Percentiles rank a stretch among this genome's conserved stretches.
phyloP scores from a whole-genome alignment of 2,329 filamentous ascomycete species.

The Paraconiothyrium sp. region DNA sequence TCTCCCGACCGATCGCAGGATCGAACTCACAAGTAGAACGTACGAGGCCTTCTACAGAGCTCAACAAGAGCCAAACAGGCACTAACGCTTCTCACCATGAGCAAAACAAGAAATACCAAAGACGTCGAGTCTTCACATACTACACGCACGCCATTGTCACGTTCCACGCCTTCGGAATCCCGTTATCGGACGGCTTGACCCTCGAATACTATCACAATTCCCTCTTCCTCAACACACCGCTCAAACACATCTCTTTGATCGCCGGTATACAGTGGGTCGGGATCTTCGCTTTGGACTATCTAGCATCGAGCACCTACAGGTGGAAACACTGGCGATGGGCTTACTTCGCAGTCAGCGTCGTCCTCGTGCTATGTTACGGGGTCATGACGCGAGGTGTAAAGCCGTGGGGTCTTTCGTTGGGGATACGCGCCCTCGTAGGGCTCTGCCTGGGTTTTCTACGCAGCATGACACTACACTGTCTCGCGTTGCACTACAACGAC shows the following conservation, averaged over 20 bases:
- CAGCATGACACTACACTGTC: constrained; percentile 21
- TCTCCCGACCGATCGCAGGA: background rate
- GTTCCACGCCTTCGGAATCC: constrained; percentile 37
- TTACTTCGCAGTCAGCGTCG: constrained; percentile 1
- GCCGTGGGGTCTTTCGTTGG: constrained; percentile 6
- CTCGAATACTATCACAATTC: constrained; percentile 37
- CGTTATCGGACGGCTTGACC: constrained; percentile 33
- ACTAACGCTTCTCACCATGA: constrained; percentile 3
- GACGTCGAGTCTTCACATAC: constrained; percentile 19
- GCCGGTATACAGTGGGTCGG: constrained; percentile 25
- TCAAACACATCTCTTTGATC: constrained; percentile 22
- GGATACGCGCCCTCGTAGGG: constrained; percentile 30
- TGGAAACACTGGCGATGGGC: constrained; percentile 7
- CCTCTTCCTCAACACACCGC: constrained; percentile 4
- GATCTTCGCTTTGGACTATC: constrained; percentile 21
- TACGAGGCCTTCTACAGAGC: background rate
- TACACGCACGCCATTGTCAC: constrained; percentile 34
- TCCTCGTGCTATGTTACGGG: constrained; percentile 12
- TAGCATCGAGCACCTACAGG: constrained; percentile 18
- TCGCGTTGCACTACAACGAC: constrained; percentile 34
- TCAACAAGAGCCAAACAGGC: background rate
- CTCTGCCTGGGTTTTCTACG: constrained; percentile 27
- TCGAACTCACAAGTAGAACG: background rate
- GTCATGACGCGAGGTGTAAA: constrained; percentile 3
- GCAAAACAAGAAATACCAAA: constrained; percentile 6